Percentiles rank a stretch among this genome's conserved stretches.
Evolutionary conservation across 768 basidiomycete species (phyloP).

Genomic region (Strobilomyces confusus): DNA sequence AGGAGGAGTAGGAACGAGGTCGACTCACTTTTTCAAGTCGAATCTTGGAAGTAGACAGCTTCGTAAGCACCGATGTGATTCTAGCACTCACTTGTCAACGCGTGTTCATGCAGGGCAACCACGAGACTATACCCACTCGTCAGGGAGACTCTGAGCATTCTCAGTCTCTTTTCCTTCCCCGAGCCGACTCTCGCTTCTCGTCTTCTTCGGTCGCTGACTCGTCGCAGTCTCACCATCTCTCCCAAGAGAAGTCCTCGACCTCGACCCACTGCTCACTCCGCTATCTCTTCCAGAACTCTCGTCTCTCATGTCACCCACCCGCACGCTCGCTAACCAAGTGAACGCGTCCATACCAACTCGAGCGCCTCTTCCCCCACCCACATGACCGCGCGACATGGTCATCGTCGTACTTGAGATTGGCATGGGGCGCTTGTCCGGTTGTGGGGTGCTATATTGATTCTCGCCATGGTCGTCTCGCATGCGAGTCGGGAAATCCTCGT

Average conservation of each 20-base stretch:
- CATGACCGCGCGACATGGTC: conserved; percentile 47
- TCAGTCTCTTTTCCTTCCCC: conserved; percentile 33
- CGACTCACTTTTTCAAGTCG: conserved; percentile 75
- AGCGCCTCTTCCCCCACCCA: conserved; percentile 44
- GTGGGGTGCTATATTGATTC: conserved; percentile 4
- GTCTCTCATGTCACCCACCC: conserved; percentile 52
- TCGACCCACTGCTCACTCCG: conserved; percentile 40
- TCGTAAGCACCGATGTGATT: conserved; percentile 68
- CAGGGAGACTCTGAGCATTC: conserved; percentile 54
- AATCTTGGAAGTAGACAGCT: conserved; percentile 63
- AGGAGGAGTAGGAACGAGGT: not conserved
- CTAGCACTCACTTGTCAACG: conserved; percentile 33
- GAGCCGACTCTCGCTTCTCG: conserved; percentile 46
- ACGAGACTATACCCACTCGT: conserved; percentile 51
- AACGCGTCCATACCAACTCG: conserved; percentile 68
- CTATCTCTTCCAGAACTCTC: conserved; percentile 56
- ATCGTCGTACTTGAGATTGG: conserved; percentile 28
- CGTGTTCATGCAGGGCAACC: not conserved
- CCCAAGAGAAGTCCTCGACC: conserved; percentile 36
- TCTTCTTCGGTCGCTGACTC: conserved; percentile 25
- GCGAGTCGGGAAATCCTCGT: conserved; percentile 11
- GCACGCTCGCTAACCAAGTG: conserved; percentile 72
- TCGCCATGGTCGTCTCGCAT: conserved; percentile 15
- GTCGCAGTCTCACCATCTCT: conserved; percentile 9
- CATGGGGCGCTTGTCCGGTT: conserved; percentile 14